Evolutionary conservation across 2,329 filamentous ascomycete genomes (phyloP), one percentile per base, ranked within the genome.

Genomic region (Plenodomus tracheiphilus): DNA sequence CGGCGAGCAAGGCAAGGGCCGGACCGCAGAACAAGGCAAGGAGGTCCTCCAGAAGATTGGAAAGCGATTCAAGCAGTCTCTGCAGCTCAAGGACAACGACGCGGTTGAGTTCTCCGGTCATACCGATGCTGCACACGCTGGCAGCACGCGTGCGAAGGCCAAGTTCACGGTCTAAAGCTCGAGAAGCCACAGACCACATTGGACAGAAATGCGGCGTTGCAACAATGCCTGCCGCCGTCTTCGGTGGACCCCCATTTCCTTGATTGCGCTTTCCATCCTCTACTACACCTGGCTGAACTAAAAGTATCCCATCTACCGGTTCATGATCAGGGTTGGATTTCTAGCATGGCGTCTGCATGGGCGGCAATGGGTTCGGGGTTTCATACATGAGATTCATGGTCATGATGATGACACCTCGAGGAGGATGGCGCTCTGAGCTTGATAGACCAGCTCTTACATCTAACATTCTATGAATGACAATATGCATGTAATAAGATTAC

Each of bases 31-130:
- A 65, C 94, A 96, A 81, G 89, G 90, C 69, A 88, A 87, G 77
- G 88, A 94, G 47, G 83, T 93, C 39, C 83, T 99, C 49, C 79
- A 89, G 78, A 83, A 84, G 66, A 96, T 99, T 65, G 94, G 94
- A 62, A 83, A 81, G 62, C 86, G 87, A 58, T 97, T 99, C 85
- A 99, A 99, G 85, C 88, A 91, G 62, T 86, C 95, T 20, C 81
- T 99, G 47, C 86, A 89, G 72, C 79, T 99, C 53, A 87, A 88
- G 51, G 76, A 85, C 47, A 81, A 78, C 53, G 94, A 97, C 72
- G 74, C 79, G 53, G 85, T 99, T 51, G 95, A 99, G 77, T 99
- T 97, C 78, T 96, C 91, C 17, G 94, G 94, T 52, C 94, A 99
- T 78, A 96, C 91, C 16, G 95, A 99, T 64, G 89, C 89, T 63